Conservation (phyloP, 495 filamentous ascomycete genomes). For the Eremomyces bilateralis region DNA sequence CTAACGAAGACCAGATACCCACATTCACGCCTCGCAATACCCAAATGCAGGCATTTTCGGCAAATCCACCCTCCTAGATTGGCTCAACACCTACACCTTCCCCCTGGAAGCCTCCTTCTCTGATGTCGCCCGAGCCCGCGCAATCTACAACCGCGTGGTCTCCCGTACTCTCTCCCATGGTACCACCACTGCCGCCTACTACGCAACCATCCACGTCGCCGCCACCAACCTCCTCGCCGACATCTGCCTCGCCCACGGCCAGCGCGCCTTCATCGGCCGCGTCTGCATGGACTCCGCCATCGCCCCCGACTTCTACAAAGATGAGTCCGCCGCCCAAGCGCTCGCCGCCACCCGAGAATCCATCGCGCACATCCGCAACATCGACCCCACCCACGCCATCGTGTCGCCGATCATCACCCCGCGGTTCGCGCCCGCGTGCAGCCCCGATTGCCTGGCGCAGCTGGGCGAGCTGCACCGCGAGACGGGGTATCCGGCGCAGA, state of each 20-base stretch:
- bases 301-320: slow-evolving; percentile 53
- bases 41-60: slow-evolving; percentile 86
- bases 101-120: slow-evolving; percentile 60
- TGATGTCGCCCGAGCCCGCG: slow-evolving; percentile 25
- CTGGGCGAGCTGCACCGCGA: slow-evolving; percentile 43
- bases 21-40: slow-evolving; percentile 86
- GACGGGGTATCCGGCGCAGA: slow-evolving; percentile 51
- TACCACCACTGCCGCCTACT: slow-evolving; percentile 81
- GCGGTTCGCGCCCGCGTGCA: slow-evolving; percentile 68
- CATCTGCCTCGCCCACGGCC: slow-evolving; percentile 51
- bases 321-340: slow-evolving; percentile 34
- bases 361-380: slow-evolving; percentile 40
- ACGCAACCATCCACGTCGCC: slow-evolving; percentile 62
- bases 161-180: slow-evolving; percentile 64
- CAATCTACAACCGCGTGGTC: slow-evolving; percentile 54
- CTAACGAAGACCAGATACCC: slow-evolving; percentile 40
- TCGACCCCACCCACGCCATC: slow-evolving; percentile 41
- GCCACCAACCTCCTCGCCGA: slow-evolving; percentile 76
- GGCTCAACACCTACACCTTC: slow-evolving; percentile 91
- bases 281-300: slow-evolving; percentile 68
- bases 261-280: slow-evolving; percentile 76
- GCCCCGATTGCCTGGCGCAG: slow-evolving; percentile 28
- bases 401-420: slow-evolving; percentile 71
- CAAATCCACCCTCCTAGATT: slow-evolving; percentile 68
- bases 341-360: slow-evolving; percentile 33